Evolutionary conservation across 2,329 filamentous ascomycete genomes (phyloP).

Genomic region (Pleurostoma richardsiae): DNA sequence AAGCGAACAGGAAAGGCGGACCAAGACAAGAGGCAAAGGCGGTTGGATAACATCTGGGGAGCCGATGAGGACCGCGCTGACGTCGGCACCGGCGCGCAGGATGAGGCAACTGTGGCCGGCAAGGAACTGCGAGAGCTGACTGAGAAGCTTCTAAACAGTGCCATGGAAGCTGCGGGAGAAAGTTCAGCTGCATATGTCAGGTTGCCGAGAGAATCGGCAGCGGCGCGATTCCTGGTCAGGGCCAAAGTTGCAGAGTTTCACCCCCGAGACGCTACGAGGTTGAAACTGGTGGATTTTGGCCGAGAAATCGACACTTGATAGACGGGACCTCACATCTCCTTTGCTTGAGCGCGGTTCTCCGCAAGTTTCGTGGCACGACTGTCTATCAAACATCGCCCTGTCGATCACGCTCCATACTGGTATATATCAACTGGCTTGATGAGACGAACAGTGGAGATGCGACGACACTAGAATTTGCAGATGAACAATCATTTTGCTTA

Average conservation of each 20-base stretch:
- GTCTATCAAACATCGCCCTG: conserved; percentile 6
- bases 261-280: conserved; percentile 53
- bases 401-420: background rate
- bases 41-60: conserved; percentile 62
- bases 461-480: no score
- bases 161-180: conserved; percentile 49
- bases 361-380: background rate
- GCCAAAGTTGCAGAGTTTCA: conserved; percentile 64
- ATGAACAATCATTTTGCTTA: no score
- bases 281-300: conserved; percentile 60
- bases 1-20: conserved; percentile 37
- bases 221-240: conserved; percentile 57
- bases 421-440: no score
- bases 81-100: conserved; percentile 16
- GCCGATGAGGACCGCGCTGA: conserved; percentile 15
- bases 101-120: conserved; percentile 37
- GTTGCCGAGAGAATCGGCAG: conserved; percentile 55
- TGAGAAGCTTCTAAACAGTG: conserved; percentile 55
- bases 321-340: conserved; percentile 1
- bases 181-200: conserved; percentile 53
- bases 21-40: conserved; percentile 48
- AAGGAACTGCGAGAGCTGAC: conserved; percentile 55
- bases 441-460: no score
- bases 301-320: conserved; percentile 52
- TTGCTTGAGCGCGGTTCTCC: background rate